phyloP scores from a whole-genome alignment of 352 stramenopile species.

The Globisporangium carolinianum region DNA sequence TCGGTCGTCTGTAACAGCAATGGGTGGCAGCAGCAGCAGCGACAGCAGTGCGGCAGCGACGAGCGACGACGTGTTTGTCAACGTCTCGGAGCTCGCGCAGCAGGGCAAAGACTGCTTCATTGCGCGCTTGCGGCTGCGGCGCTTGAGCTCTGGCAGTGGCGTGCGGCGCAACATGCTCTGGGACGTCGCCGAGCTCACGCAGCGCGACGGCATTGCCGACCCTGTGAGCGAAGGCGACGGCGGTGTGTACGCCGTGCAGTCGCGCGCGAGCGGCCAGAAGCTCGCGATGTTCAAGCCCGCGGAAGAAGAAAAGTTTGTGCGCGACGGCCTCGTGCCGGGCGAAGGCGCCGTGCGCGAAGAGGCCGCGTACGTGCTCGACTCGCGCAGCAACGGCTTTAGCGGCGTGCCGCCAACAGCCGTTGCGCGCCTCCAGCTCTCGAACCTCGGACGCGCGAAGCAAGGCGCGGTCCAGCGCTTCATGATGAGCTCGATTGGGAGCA shows the following conservation, averaged over 20 bases:
- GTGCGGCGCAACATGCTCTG: constrained; percentile 71
- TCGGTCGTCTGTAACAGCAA: background rate
- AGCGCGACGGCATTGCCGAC: constrained; percentile 43
- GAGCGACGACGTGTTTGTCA: constrained; percentile 59
- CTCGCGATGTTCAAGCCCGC: constrained; percentile 79
- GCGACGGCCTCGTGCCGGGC: constrained; percentile 53
- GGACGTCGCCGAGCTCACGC: constrained; percentile 58
- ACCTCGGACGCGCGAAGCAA: constrained; percentile 39
- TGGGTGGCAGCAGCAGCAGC: constrained; percentile 1
- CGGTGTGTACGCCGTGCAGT: constrained; percentile 69
- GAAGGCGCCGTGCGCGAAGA: constrained; percentile 75
- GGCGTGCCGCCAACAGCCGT: constrained; percentile 71
- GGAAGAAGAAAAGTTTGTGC: constrained; percentile 74
- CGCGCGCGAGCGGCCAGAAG: constrained; percentile 56
- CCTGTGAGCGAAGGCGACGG: constrained; percentile 55
- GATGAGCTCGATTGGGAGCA: constrained; percentile 61
- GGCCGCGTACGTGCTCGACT: constrained; percentile 70
- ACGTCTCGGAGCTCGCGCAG: constrained; percentile 57
- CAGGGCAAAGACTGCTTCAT: constrained; percentile 77
- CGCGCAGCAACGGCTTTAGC: constrained; percentile 57
- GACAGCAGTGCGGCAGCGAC: constrained; percentile 2
- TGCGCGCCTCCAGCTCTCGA: constrained; percentile 47
- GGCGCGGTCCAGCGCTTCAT: constrained; percentile 81
- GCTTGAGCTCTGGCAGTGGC: constrained; percentile 49
- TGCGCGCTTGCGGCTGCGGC: constrained; percentile 41